A percentile compares a stretch with the other conserved stretches of the same genome.
phyloP scores from a whole-genome alignment of 2,329 filamentous ascomycete genomes.

The Xylariaceae sp. region DNA sequence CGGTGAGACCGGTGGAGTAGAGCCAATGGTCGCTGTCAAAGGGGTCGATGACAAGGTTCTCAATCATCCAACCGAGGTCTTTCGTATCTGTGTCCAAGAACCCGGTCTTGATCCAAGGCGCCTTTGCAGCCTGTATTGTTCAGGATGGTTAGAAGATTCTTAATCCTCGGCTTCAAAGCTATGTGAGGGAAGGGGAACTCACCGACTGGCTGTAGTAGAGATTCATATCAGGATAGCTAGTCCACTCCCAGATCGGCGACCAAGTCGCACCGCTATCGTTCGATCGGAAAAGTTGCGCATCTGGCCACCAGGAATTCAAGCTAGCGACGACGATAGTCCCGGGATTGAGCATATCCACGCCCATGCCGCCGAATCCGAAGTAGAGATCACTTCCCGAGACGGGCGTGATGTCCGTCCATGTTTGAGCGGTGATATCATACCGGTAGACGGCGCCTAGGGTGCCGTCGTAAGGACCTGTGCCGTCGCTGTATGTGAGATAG shows the following conservation, averaged over 20 bases:
- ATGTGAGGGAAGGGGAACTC: slow-evolving; percentile 8
- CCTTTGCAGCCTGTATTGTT: slow-evolving; percentile 35
- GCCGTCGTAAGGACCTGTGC: slow-evolving; percentile 53
- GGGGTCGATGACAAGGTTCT: slow-evolving; percentile 52
- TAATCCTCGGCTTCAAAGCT: neutral
- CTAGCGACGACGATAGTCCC: slow-evolving; percentile 53
- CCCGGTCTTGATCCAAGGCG: slow-evolving; percentile 49
- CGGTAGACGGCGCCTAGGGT: slow-evolving; percentile 47
- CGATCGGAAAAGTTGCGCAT: slow-evolving; percentile 51
- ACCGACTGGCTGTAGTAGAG: slow-evolving; percentile 43
- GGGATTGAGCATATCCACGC: slow-evolving; percentile 47
- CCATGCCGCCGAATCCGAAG: slow-evolving; percentile 52
- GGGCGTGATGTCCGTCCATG: slow-evolving; percentile 54
- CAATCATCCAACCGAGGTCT: slow-evolving; percentile 56
- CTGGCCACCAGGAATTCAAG: slow-evolving; percentile 55
- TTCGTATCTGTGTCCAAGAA: slow-evolving; percentile 44
- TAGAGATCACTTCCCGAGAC: slow-evolving; percentile 41
- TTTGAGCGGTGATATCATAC: slow-evolving; percentile 44
- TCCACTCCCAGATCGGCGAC: slow-evolving; percentile 49
- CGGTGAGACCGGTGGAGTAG: slow-evolving; percentile 53
- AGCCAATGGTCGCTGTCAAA: slow-evolving; percentile 55
- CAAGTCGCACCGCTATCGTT: slow-evolving; percentile 50
- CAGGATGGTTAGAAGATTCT: neutral
- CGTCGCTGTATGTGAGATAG: slow-evolving; percentile 51
- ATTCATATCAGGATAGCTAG: slow-evolving; percentile 40